Evolutionary conservation across 2,329 filamentous ascomycete species (phyloP).

Genomic region (Neophaeococcomyces aloes): DNA sequence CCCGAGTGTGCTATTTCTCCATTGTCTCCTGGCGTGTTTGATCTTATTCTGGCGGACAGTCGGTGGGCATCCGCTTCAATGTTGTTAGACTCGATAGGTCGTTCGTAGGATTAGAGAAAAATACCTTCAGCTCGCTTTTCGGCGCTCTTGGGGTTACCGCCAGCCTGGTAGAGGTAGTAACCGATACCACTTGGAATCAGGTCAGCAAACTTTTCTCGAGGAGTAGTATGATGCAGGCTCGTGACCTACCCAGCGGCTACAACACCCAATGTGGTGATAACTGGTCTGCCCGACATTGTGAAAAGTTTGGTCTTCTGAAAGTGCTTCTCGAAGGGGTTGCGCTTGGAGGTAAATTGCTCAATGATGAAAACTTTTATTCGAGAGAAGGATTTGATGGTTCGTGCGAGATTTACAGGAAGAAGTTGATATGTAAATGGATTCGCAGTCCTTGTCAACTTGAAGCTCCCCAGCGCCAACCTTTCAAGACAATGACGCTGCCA

Average conservation of each 20-base stretch:
- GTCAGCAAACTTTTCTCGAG: background rate
- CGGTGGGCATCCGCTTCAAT: slow-evolving; percentile 62
- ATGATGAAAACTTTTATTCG: slow-evolving; percentile 10
- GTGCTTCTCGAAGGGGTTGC: slow-evolving; percentile 17
- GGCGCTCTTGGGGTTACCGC: slow-evolving; percentile 70
- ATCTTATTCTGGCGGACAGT: slow-evolving; percentile 55
- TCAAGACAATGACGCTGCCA: too few species aligned
- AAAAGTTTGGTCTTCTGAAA: slow-evolving; percentile 10
- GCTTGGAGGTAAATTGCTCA: slow-evolving; percentile 17
- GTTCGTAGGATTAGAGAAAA: slow-evolving; percentile 13
- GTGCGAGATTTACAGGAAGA: background rate
- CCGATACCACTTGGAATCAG: slow-evolving; percentile 46
- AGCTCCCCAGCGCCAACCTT: too few species aligned
- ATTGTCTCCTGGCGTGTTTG: slow-evolving; percentile 52
- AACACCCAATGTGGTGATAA: slow-evolving; percentile 44
- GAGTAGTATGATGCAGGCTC: background rate
- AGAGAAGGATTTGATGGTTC: background rate
- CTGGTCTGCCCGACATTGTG: slow-evolving; percentile 20
- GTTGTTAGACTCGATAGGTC: slow-evolving; percentile 11
- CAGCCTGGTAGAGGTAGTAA: slow-evolving; percentile 86
- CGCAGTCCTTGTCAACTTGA: too few species aligned
- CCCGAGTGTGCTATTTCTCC: slow-evolving; percentile 56
- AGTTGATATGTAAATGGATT: too few species aligned
- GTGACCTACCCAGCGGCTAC: slow-evolving; percentile 41
- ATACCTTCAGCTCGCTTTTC: slow-evolving; percentile 77